These are phyloP conservation scores for Rhodamnia rubescens DNA, from an alignment of 345 rosid genomes.

Conservation along the genomic window DNA sequence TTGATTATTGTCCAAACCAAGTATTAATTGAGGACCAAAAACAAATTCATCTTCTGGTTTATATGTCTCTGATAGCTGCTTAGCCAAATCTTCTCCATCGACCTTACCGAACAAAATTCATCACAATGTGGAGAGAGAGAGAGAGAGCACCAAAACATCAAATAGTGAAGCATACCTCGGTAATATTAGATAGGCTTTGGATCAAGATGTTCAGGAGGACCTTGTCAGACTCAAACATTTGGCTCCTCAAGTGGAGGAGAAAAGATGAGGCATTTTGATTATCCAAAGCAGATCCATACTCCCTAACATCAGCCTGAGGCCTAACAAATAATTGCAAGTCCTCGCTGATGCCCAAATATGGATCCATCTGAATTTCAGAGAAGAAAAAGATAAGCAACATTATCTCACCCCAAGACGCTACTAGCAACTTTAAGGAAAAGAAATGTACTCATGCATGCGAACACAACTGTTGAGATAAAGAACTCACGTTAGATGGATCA, in stretches of 20 bases:
- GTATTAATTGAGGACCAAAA: slow-evolving; percentile 43
- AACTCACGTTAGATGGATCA: slow-evolving; percentile 54
- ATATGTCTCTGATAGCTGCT: slow-evolving; percentile 64
- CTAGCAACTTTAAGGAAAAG: background rate
- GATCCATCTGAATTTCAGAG: slow-evolving; percentile 53
- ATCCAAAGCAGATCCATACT: slow-evolving; percentile 62
- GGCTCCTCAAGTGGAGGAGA: slow-evolving; percentile 44
- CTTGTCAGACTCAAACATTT: slow-evolving; percentile 33
- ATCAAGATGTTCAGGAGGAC: slow-evolving; percentile 34
- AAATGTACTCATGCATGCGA: background rate
- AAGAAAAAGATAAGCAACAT: background rate
- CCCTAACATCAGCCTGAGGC: slow-evolving; percentile 49
- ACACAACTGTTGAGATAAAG: background rate
- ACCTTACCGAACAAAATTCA: slow-evolving; percentile 30
- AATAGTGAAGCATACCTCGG: slow-evolving; percentile 37
- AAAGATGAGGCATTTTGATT: slow-evolving; percentile 48
- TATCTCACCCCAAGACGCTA: background rate
- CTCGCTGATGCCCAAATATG: slow-evolving; percentile 53
- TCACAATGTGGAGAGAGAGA: background rate
- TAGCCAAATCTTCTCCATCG: slow-evolving; percentile 44
- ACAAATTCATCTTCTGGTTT: slow-evolving; percentile 79
- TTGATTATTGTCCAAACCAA: slow-evolving; percentile 33
- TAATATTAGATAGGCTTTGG: slow-evolving; percentile 32
- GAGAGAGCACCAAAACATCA: background rate
- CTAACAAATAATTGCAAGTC: slow-evolving; percentile 59